Evolutionary conservation across 805 yeast species (phyloP).

Genomic region (Kuraishia floccosa): DNA sequence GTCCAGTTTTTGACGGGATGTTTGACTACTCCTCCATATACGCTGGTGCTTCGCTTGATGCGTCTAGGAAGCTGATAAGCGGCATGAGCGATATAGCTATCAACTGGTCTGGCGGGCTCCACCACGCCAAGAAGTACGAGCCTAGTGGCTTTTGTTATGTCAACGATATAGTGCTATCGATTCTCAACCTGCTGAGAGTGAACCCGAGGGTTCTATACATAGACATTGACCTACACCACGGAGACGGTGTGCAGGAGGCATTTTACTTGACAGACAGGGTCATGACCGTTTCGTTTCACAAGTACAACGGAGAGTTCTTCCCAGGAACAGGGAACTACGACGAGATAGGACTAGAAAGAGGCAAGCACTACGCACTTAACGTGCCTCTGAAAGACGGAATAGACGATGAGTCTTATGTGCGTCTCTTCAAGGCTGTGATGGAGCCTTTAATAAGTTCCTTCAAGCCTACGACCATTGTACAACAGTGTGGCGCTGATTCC

Average conservation of each 20-base stretch:
- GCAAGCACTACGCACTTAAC: constrained; percentile 79
- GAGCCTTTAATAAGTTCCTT: constrained; percentile 85
- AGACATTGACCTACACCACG: constrained; percentile 93
- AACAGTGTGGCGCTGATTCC: constrained; percentile 97
- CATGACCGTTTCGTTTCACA: constrained; percentile 94
- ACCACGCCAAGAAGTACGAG: constrained; percentile 91
- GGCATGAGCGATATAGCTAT: constrained; percentile 91
- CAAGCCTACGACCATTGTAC: constrained; percentile 88
- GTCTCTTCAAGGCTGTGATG: constrained; percentile 73
- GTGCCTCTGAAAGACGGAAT: constrained; percentile 94
- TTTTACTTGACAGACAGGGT: constrained; percentile 91
- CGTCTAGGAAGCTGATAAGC: constrained; percentile 73
- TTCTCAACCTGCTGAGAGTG: constrained; percentile 71
- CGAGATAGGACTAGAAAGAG: constrained; percentile 82
- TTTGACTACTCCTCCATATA: constrained; percentile 82
- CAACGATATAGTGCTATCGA: constrained; percentile 87
- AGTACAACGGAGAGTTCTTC: constrained; percentile 87
- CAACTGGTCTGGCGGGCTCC: constrained; percentile 94
- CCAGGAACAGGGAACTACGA: constrained; percentile 95
- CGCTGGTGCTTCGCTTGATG: constrained; percentile 92
- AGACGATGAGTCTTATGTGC: constrained; percentile 77
- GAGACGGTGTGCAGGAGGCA: constrained; percentile 98
- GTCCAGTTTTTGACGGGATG: constrained; percentile 92
- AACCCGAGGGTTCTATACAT: constrained; percentile 90
- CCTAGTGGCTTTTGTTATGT: constrained; percentile 95